Evolutionary conservation across 495 filamentous ascomycete genomes (phyloP).

Genomic region (Penicillium cinerascens): DNA sequence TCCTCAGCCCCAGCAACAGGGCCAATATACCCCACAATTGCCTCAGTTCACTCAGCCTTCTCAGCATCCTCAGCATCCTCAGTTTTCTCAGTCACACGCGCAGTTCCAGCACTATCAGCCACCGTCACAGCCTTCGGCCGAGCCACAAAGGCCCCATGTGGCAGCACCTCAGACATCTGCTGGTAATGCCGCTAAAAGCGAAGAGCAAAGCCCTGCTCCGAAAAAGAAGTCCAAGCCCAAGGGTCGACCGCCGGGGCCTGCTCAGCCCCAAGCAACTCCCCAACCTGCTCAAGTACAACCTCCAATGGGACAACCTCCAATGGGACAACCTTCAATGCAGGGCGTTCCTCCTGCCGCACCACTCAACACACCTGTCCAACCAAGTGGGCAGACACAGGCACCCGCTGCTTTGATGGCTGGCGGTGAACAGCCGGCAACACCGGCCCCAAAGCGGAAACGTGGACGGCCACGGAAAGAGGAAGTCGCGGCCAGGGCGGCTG

Average conservation of each 20-base stretch:
- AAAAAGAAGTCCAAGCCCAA: constrained; percentile 25
- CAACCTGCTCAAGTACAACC: constrained; percentile 3
- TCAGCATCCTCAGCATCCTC: constrained; percentile 13
- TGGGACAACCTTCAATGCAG: too few species aligned
- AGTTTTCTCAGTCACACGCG: constrained; percentile 11
- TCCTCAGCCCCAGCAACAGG: constrained; percentile 7
- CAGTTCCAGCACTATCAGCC: constrained; percentile 28
- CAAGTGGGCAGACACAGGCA: constrained; percentile 17
- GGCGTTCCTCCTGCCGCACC: neutral
- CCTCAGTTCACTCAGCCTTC: constrained; percentile 9
- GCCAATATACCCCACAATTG: constrained; percentile 7
- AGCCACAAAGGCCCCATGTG: constrained; percentile 1
- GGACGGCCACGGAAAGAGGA: constrained; percentile 30
- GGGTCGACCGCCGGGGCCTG: constrained; percentile 4
- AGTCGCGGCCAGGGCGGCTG: constrained; percentile 23
- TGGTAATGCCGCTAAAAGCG: constrained; percentile 10
- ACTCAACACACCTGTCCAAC: constrained; percentile 2
- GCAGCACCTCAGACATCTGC: neutral
- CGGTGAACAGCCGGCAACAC: constrained; percentile 7
- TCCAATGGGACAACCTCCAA: neutral
- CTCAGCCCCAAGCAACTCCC: constrained; percentile 5
- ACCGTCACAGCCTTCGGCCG: constrained; percentile 9
- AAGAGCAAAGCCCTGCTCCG: constrained; percentile 16
- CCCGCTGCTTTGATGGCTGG: neutral
- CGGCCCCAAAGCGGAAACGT: constrained; percentile 22